Evolutionary conservation across 352 stramenopile genomes (phyloP), one percentile per base, ranked within the genome.

Genomic region (Peronospora belbahrii): DNA sequence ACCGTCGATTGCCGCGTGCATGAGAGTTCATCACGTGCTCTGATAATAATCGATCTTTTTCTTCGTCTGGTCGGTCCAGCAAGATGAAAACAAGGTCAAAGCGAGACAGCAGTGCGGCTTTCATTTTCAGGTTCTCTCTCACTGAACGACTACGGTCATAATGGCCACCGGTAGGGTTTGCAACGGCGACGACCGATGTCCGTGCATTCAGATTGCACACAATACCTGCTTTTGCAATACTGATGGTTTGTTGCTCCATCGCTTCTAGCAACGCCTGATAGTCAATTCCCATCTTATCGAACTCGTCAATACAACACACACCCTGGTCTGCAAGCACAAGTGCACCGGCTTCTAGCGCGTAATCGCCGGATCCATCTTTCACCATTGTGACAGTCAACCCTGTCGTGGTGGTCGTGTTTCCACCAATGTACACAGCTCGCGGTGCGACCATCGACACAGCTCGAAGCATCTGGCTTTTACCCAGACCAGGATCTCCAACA

Each of bases 221-320:
- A 19, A 98, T 96, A 24, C 96, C 74, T 24, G 74, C 76, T 48
- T 88, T 88, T 9, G 75, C 75, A 35, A 87, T 95, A 62, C 71
- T 99, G 84, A 82, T 99, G 82, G 75, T 99, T 65, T 99, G 95
- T 55, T 99, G 96, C 71, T 99, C 96, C 96, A 99, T 99, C 7
- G 94, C 92, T 75, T 99, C 95, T 13, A 99, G 75, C 4, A 99
- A 67, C 6, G 90, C 82, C 36, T 95, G 78, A 37, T 93, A 87
- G 35, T 96, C 80, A 52, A 75, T 76, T 2, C 69, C 70, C 91
- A 99, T 97, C 63, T 99, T 99, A 64, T 99, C 96, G 48, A 99
- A 97, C 64, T 98, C 96, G 57, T 99, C 96, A 49, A 98, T 97
- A 67, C 93, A 98, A 60, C 94, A 98, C 4, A 98, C 80, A 6